Percentiles rank a stretch among this genome's conserved stretches.
Conservation (phyloP, 2,329 filamentous ascomycete genomes). For the Trichophyton rubrum region DNA sequence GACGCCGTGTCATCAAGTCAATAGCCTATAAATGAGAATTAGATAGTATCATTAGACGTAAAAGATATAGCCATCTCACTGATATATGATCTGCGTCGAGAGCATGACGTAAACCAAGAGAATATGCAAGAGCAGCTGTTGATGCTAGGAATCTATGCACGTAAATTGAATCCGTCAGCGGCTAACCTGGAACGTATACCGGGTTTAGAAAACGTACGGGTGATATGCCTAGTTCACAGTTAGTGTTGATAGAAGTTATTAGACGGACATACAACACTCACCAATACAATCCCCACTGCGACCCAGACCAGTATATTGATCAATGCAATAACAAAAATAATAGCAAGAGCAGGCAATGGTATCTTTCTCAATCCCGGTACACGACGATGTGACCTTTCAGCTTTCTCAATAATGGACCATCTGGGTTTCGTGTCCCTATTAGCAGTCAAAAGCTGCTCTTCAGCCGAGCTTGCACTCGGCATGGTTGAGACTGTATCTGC, state of each 20-base stretch:
- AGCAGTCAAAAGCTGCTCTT: background rate
- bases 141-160: constrained; percentile 52
- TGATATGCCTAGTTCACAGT: background rate
- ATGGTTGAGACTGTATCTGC: background rate
- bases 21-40: constrained; percentile 48
- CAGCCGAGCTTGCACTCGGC: background rate
- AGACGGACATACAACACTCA: constrained; percentile 21
- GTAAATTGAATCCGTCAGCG: background rate
- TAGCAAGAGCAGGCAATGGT: constrained; percentile 44
- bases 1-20: constrained; percentile 82
- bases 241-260: background rate
- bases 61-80: constrained; percentile 21
- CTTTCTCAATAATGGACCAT: constrained; percentile 25
- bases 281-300: constrained; percentile 45
- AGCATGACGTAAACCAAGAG: constrained; percentile 82
- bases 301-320: constrained; percentile 49
- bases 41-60: background rate
- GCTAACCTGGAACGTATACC: background rate
- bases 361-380: constrained; percentile 45
- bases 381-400: constrained; percentile 37
- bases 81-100: constrained; percentile 90
- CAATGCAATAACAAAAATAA: constrained; percentile 42
- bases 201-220: background rate
- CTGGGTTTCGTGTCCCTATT: constrained; percentile 3
- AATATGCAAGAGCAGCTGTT: constrained; percentile 73